Conservation (phyloP, 2,329 filamentous ascomycete genomes). For the Trichoderma simmonsii region DNA sequence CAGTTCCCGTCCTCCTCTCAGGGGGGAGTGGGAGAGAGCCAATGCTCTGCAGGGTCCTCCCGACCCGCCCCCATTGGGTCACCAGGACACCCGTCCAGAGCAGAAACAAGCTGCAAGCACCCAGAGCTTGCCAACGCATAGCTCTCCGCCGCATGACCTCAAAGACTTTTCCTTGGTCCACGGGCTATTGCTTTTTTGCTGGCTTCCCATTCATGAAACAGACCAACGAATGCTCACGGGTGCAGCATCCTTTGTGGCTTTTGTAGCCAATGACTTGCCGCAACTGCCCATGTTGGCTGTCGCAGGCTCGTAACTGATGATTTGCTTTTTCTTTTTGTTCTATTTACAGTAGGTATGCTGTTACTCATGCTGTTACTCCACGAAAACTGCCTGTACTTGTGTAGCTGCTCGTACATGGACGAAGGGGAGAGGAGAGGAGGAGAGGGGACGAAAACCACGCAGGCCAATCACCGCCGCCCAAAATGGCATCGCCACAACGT, state of each 20-base stretch:
- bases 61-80: conserved; percentile 19
- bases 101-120: conserved; percentile 13
- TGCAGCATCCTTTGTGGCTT: neutral
- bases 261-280: conserved; percentile 13
- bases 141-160: conserved; percentile 21
- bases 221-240: conserved; percentile 17
- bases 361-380: neutral
- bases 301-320: neutral
- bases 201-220: conserved; percentile 1
- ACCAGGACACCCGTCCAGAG: conserved; percentile 18
- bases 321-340: neutral
- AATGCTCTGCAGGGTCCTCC: conserved; percentile 20
- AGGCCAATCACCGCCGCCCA: conserved; percentile 3
- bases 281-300: neutral
- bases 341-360: neutral
- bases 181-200: neutral
- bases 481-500: conserved; percentile 4
- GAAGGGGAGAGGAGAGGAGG: neutral
- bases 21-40: conserved; percentile 13
- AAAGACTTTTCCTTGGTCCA: conserved; percentile 16
- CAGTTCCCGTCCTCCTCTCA: neutral
- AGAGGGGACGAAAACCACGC: neutral
- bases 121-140: conserved; percentile 20
- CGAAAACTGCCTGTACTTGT: neutral
- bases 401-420: neutral